Conservation (phyloP, 306 rosid genomes). For the Spatholobus suberectus region DNA sequence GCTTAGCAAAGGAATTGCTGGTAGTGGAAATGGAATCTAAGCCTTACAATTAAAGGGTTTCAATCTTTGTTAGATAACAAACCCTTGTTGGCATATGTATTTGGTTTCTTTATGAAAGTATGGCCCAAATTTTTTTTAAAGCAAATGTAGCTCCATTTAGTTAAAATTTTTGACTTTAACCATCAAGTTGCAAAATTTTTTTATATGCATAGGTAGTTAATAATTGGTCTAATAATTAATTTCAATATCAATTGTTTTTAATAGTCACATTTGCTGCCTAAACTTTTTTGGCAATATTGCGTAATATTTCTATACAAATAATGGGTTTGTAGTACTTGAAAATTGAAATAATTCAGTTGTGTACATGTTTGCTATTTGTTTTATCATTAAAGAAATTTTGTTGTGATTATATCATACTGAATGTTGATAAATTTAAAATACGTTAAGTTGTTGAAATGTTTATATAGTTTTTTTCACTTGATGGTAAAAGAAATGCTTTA, state of each 20-base stretch:
- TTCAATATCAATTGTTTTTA: background rate
- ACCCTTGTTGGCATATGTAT: background rate
- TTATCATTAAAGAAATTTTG: background rate
- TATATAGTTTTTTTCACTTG: background rate
- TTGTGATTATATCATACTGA: background rate
- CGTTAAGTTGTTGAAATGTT: background rate
- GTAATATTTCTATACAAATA: background rate
- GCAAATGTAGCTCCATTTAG: background rate
- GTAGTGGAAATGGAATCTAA: background rate
- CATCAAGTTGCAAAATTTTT: background rate
- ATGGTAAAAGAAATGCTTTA: background rate
- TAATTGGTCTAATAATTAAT: background rate
- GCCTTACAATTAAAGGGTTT: background rate
- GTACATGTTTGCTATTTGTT: background rate
- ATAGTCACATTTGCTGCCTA: background rate
- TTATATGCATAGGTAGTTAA: background rate
- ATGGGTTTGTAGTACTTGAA: background rate
- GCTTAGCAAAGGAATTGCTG: background rate
- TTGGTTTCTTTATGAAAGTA: background rate
- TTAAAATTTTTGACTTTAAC: background rate
- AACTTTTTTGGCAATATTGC: background rate
- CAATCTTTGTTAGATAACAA: background rate
- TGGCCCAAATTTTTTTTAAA: background rate
- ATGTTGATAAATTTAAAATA: constrained; percentile 6
- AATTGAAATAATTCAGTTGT: background rate